Conservation (phyloP, 768 basidiomycete species). For the Rhodotorula taiwanensis region DNA sequence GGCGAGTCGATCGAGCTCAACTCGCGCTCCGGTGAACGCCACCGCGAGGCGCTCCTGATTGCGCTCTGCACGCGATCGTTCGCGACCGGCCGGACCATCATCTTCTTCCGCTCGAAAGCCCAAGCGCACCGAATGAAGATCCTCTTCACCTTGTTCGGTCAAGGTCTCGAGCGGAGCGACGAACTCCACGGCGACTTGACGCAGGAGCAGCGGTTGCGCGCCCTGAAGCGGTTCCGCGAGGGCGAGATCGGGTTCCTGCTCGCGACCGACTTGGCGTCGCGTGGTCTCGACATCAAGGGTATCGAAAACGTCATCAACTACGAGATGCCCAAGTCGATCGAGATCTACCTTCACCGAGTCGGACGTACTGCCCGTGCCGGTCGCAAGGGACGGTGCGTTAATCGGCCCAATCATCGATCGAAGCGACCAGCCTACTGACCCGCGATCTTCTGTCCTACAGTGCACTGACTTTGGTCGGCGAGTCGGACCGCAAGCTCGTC, state of each 20-base stretch:
- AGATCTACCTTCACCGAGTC: slow-evolving; percentile 89
- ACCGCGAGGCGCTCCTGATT: slow-evolving; percentile 52
- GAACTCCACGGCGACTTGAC: slow-evolving; percentile 93
- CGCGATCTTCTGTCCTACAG: slow-evolving; percentile 46
- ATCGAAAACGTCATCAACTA: slow-evolving; percentile 98
- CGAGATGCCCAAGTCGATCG: slow-evolving; percentile 89
- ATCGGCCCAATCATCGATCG: not conserved
- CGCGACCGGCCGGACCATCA: slow-evolving; percentile 64
- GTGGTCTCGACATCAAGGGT: slow-evolving; percentile 81
- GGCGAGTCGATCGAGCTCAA: slow-evolving; percentile 44
- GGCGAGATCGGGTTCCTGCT: slow-evolving; percentile 83
- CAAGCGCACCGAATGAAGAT: slow-evolving; percentile 95
- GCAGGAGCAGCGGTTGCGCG: slow-evolving; percentile 90
- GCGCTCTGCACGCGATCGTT: slow-evolving; percentile 82
- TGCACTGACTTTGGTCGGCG: slow-evolving; percentile 90
- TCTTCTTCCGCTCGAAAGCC: slow-evolving; percentile 95
- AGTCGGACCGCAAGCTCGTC: slow-evolving; percentile 90
- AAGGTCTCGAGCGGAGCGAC: slow-evolving; percentile 47
- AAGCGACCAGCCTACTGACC: no score
- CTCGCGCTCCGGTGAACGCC: slow-evolving; percentile 39
- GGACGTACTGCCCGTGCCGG: slow-evolving; percentile 53
- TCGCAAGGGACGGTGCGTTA: slow-evolving; percentile 71
- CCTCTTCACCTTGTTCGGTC: slow-evolving; percentile 77
- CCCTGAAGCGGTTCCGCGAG: slow-evolving; percentile 79
- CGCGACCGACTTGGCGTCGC: slow-evolving; percentile 89